Conservation (phyloP, 1,284 basidiomycete species). For the Fomitiporia mediterranea region DNA sequence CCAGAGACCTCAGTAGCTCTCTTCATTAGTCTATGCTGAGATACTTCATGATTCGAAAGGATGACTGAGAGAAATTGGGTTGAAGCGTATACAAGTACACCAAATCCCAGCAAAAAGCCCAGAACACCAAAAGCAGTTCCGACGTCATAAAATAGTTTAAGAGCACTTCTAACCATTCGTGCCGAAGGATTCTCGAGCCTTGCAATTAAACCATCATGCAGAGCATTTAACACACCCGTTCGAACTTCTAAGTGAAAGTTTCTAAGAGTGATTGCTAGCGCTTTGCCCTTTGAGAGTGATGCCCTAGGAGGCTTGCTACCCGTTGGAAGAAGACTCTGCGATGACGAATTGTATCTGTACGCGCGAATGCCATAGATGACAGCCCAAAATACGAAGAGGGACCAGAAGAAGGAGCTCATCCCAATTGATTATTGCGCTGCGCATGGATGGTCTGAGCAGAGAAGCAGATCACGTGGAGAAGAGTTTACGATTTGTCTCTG, state of each 20-base stretch:
- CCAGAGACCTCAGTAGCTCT: conserved; percentile 14
- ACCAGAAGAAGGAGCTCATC: conserved; percentile 11
- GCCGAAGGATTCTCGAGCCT: conserved; percentile 18
- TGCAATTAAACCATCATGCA: conserved; percentile 42
- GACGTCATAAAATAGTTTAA: conserved; percentile 43
- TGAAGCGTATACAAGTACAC: conserved; percentile 37
- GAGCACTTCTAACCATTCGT: conserved; percentile 21
- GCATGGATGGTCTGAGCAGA: too few relatives aligned
- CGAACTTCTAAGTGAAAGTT: conserved; percentile 43
- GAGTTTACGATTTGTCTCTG: too few relatives aligned
- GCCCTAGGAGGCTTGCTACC: neutral
- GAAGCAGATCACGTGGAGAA: too few relatives aligned
- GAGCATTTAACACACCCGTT: conserved; percentile 47
- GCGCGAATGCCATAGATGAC: conserved; percentile 11
- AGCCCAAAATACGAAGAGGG: conserved; percentile 8
- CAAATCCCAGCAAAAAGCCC: conserved; percentile 46
- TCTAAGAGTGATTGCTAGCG: conserved; percentile 24
- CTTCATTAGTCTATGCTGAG: conserved; percentile 20
- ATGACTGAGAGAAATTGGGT: neutral
- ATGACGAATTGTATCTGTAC: neutral
- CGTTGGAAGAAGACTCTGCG: neutral
- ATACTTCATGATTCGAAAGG: conserved; percentile 23
- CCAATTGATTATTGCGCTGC: too few relatives aligned
- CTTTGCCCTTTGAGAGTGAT: conserved; percentile 24
- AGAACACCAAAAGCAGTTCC: conserved; percentile 44